phyloP scores from a whole-genome alignment of 2,329 filamentous ascomycete genomes.

The Neofusicoccum umdonicola region DNA sequence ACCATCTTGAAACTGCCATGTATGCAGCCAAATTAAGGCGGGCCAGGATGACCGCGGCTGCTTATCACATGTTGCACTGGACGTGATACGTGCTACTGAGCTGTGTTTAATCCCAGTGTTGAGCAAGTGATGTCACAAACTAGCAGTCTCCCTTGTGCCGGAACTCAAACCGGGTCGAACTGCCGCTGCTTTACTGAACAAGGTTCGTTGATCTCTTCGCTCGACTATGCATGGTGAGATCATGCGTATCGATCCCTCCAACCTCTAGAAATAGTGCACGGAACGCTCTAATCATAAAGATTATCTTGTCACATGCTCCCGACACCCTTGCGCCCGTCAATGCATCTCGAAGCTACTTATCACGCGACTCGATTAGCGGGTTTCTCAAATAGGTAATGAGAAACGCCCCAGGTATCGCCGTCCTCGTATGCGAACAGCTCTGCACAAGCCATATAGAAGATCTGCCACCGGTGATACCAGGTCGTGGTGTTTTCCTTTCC shows the following conservation, averaged over 20 bases:
- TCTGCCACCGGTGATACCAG: constrained; percentile 70
- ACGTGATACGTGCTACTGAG: background rate
- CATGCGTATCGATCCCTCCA: background rate
- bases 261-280: background rate
- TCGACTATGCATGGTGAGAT: no score
- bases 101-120: no score
- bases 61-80: background rate
- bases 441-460: constrained; percentile 70
- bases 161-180: background rate
- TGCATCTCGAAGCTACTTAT: background rate
- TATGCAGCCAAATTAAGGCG: background rate
- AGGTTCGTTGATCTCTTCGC: no score
- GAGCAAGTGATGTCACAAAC: background rate
- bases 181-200: background rate
- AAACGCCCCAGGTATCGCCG: constrained; percentile 67
- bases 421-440: constrained; percentile 66
- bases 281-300: background rate
- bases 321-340: background rate
- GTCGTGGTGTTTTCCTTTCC: constrained; percentile 57
- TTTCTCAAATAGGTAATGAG: constrained; percentile 67
- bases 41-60: background rate
- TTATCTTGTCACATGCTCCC: background rate
- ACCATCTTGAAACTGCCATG: background rate
- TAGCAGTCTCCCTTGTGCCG: background rate
- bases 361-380: constrained; percentile 19